Conservation (phyloP, 78 protist genomes). For the Bodo saltans region DNA sequence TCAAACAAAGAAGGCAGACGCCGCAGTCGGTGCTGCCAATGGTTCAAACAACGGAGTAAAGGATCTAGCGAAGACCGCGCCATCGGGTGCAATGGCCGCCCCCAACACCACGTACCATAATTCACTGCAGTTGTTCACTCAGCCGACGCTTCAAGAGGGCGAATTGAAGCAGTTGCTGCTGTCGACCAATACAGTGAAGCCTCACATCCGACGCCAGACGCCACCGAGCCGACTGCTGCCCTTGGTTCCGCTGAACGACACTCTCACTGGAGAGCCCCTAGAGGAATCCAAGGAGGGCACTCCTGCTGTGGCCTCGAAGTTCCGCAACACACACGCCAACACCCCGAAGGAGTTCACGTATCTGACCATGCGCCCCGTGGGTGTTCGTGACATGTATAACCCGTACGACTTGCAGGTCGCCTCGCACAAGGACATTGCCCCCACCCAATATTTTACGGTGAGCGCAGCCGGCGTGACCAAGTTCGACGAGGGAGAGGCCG, state of each 20-base stretch:
- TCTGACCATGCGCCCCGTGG: not conserved
- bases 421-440: slow-evolving; percentile 7
- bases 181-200: not conserved
- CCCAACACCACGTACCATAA: too few relatives aligned
- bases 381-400: slow-evolving; percentile 19
- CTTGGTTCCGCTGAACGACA: too few relatives aligned
- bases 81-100: too few relatives aligned
- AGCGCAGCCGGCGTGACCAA: slow-evolving; percentile 59
- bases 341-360: slow-evolving; percentile 1
- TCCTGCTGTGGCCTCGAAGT: not conserved
- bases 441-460: slow-evolving; percentile 51
- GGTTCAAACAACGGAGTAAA: too few relatives aligned
- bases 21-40: too few relatives aligned
- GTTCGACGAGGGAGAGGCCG: slow-evolving; percentile 30
- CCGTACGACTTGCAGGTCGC: slow-evolving; percentile 43
- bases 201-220: not conserved
- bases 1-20: not conserved
- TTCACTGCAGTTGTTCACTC: not conserved
- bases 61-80: too few relatives aligned
- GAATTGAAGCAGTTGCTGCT: not conserved
- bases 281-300: not conserved
- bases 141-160: not conserved
- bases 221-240: not conserved
- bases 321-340: not conserved
- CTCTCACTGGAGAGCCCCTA: not conserved